Base-by-base conservation (phyloP, 2,329 filamentous ascomycete genomes). In the Zasmidium cellare region DNA sequence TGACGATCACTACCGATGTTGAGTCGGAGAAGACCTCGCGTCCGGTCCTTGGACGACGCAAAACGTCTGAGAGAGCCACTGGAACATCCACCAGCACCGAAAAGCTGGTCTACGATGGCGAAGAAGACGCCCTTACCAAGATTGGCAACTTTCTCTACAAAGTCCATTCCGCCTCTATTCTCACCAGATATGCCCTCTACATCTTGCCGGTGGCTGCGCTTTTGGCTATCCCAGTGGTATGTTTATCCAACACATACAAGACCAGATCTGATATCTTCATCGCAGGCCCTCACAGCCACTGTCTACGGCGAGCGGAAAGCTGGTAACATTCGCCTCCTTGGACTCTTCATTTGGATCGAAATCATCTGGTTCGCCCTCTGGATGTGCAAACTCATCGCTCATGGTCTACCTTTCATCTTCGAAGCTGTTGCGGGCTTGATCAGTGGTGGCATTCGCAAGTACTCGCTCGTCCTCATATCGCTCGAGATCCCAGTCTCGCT, bases 401-500 rank as follows among this genome's bases (percentile, higher is more conserved):
- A 84, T 71, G 69, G 82, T 16, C 69, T 88, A 2, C 87, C 87
- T 0, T 73, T 77, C 41, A 63, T 84, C 53, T 90, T 90, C 73
- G 86, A 89, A 80, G 87, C 88, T 67, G 82, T 88, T 65, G 84
- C 82, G 61, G 87, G 87, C 56, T 84, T 90, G 25, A 82, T 90
- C 70, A 88, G 85, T 71, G 83, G 84, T 14, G 87, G 87, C 49
- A 87, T 87, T 3, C 80, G 86, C 60, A 90, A 90, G 72, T 90
- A 90, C 67, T 86, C 86, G 46, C 81, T 82, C 2, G 84, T 90
- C 14, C 76, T 90, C 28, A 78, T 77, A 56, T 84, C 85, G 56
- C 77, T 90, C 41, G 85, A 87, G 67, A 83, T 89, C 38, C 84
- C 86, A 1, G 74, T 90, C 1, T 87, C 85, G 2, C 78, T 90